A percentile compares a stretch with the other conserved stretches of the same genome.
phyloP scores from a whole-genome alignment of 768 basidiomycete species.

The Psilocybe cyanescens region DNA sequence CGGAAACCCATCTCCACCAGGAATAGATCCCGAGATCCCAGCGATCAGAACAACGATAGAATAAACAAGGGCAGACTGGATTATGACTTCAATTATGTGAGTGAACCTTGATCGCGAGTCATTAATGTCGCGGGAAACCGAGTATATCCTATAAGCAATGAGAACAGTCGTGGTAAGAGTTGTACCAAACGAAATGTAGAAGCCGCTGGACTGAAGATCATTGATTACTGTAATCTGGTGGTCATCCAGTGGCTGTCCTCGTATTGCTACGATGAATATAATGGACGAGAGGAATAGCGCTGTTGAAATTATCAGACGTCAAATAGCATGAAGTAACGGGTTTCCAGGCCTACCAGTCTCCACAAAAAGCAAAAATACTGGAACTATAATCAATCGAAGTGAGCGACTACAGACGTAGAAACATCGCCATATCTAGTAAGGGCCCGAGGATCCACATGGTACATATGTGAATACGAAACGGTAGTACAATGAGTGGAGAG shows the following conservation, averaged over 20 bases:
- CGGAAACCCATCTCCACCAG: neutral
- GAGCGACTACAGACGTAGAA: neutral
- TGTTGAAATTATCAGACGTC: too few relatives aligned
- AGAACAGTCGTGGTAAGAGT: neutral
- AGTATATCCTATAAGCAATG: neutral
- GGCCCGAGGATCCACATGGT: too few relatives aligned
- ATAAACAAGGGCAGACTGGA: constrained; percentile 3
- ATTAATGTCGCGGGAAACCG: neutral
- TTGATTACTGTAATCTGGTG: neutral
- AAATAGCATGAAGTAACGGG: too few relatives aligned
- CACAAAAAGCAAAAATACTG: neutral
- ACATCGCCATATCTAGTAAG: constrained; percentile 2
- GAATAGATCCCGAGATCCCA: neutral
- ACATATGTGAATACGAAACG: too few relatives aligned
- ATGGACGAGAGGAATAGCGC: too few relatives aligned
- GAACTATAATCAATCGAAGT: neutral
- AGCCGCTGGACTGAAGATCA: neutral
- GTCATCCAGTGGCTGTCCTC: too few relatives aligned
- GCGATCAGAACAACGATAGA: neutral
- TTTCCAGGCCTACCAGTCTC: neutral
- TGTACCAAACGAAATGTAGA: neutral
- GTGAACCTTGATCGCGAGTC: neutral
- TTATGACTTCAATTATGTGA: neutral
- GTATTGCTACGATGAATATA: too few relatives aligned
- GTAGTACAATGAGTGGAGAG: too few relatives aligned